Evolutionary conservation across 495 filamentous ascomycete species (phyloP).

Genomic region (Aspergillus olivimuriae): DNA sequence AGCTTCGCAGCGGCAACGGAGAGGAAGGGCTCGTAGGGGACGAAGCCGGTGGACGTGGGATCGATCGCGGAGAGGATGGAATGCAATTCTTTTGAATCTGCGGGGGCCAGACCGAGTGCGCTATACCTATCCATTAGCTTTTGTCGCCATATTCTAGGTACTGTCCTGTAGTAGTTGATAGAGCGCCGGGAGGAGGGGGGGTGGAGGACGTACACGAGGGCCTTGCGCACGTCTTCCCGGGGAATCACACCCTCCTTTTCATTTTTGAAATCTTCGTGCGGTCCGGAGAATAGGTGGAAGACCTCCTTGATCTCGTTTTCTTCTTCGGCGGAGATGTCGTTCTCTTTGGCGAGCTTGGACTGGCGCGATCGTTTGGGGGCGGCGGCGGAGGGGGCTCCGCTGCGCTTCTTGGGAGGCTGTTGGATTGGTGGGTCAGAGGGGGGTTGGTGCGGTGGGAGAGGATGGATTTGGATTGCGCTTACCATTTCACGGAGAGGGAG

Average conservation of each 20-base stretch:
- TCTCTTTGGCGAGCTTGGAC: constrained; percentile 84
- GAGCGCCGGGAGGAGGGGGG: constrained; percentile 3
- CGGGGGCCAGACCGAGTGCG: constrained; percentile 66
- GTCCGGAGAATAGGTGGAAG: constrained; percentile 67
- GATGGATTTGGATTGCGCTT: no score
- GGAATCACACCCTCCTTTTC: constrained; percentile 70
- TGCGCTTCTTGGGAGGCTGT: constrained; percentile 38
- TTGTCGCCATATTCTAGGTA: no score
- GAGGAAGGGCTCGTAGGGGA: constrained; percentile 70
- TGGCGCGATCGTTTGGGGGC: constrained; percentile 45
- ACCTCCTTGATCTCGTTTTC: constrained; percentile 88
- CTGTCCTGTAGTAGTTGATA: no score
- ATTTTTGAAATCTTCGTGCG: constrained; percentile 52
- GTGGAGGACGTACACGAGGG: constrained; percentile 59
- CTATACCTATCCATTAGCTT: constrained; percentile 25
- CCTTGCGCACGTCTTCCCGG: constrained; percentile 72
- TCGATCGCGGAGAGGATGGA: constrained; percentile 74
- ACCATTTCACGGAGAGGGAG: constrained; percentile 4
- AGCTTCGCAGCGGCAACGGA: constrained; percentile 81
- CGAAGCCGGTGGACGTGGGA: constrained; percentile 70
- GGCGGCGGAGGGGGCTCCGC: constrained; percentile 20
- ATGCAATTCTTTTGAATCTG: constrained; percentile 56
- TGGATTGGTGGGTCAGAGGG: not conserved
- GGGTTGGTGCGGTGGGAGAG: not conserved
- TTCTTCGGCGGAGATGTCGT: constrained; percentile 74